phyloP scores from a whole-genome alignment of 1,284 basidiomycete species.

The Mycosarcoma maydis region DNA sequence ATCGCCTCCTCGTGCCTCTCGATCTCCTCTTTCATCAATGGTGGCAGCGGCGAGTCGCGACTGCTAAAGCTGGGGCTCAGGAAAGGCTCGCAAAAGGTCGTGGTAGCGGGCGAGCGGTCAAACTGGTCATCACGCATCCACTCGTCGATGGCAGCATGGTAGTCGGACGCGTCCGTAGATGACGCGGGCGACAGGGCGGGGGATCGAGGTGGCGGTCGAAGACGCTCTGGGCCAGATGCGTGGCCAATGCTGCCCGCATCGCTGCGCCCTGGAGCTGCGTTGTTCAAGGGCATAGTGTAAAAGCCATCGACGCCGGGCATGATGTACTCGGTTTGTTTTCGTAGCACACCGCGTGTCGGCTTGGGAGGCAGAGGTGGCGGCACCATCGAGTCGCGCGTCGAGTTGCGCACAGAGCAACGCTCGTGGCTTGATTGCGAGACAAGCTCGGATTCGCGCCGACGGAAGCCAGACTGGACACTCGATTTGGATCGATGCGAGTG shows the following conservation, averaged over 20 bases:
- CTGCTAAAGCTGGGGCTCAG: slow-evolving; percentile 15
- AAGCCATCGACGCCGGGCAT: slow-evolving; percentile 51
- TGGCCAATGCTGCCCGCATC: neutral
- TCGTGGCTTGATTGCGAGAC: neutral
- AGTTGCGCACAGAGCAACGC: slow-evolving; percentile 20
- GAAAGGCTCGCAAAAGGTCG: slow-evolving; percentile 16
- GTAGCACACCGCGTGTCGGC: slow-evolving; percentile 6
- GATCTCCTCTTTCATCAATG: slow-evolving; percentile 20
- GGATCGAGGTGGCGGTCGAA: slow-evolving; percentile 22
- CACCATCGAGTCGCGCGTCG: slow-evolving; percentile 35
- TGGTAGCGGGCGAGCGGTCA: slow-evolving; percentile 18
- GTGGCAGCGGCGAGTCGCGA: slow-evolving; percentile 30
- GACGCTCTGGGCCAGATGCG: slow-evolving; percentile 4
- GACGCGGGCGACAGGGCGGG: slow-evolving; percentile 20
- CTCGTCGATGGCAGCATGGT: slow-evolving; percentile 26
- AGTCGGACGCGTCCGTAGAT: slow-evolving; percentile 15
- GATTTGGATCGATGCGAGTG: slow-evolving; percentile 14
- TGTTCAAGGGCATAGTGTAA: slow-evolving; percentile 31
- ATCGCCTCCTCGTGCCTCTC: slow-evolving; percentile 7
- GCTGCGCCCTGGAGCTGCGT: neutral
- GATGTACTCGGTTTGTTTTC: slow-evolving; percentile 48
- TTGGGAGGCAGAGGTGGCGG: slow-evolving; percentile 48
- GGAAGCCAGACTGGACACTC: neutral
- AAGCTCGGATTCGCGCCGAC: neutral
- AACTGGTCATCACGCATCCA: slow-evolving; percentile 31